These are phyloP conservation scores for Euphorbia celastroides DNA, from an alignment of 441 rosid species.

Conservation along the genomic window DNA sequence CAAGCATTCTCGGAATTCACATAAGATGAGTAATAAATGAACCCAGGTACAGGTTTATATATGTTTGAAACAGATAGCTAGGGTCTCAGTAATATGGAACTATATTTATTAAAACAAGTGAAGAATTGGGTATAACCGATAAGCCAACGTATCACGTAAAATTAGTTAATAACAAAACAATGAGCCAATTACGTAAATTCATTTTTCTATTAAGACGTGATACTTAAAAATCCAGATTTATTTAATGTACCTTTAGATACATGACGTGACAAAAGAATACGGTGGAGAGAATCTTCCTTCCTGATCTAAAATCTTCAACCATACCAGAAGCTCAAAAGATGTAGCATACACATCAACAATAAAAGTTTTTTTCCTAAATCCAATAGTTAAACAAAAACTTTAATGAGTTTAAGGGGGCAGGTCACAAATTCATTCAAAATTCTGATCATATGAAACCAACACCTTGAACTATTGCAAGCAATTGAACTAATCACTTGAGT, in stretches of 20 bases:
- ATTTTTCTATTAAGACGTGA: neutral
- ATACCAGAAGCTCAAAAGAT: constrained; percentile 1
- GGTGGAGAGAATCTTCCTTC: neutral
- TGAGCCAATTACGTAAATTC: neutral
- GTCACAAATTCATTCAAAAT: neutral
- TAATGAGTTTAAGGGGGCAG: neutral
- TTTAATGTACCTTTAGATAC: neutral
- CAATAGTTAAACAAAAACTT: neutral
- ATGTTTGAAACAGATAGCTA: neutral
- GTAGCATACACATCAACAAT: neutral
- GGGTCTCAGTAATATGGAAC: neutral
- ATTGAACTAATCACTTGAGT: neutral
- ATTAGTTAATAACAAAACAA: neutral
- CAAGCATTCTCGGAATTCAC: neutral
- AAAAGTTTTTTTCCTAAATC: neutral
- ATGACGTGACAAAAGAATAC: neutral
- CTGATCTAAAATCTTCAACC: neutral
- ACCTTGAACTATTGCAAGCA: neutral
- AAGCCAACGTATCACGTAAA: neutral
- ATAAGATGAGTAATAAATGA: neutral
- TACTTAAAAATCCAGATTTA: neutral
- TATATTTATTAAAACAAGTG: neutral
- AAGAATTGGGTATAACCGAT: neutral
- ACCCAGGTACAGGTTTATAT: neutral
- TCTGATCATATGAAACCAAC: neutral